These are phyloP conservation scores for Casuarina cunninghamiana DNA, from an alignment of 306 rosid genomes.

Conservation along the genomic window DNA sequence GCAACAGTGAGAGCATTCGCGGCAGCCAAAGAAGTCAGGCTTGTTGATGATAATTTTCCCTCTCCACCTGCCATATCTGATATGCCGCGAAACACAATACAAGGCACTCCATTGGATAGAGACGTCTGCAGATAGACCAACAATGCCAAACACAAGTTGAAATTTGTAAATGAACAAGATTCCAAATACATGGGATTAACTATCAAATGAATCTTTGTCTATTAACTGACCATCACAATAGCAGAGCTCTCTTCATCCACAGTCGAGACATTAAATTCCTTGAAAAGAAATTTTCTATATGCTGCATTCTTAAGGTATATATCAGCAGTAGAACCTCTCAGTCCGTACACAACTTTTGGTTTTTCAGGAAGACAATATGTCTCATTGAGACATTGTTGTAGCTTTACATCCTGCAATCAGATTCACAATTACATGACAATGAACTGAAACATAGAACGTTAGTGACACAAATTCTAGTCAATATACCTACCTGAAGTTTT, in stretches of 20 bases:
- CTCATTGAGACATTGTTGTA: constrained; percentile 14
- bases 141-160: background rate
- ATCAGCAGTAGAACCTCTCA: constrained; percentile 25
- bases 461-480: background rate
- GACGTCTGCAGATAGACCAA: constrained; percentile 15
- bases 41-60: background rate
- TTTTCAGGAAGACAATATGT: constrained; percentile 24
- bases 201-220: background rate
- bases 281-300: constrained; percentile 22
- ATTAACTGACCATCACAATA: constrained; percentile 15
- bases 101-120: constrained; percentile 25
- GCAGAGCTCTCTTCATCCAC: constrained; percentile 30
- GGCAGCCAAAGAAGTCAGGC: constrained; percentile 18
- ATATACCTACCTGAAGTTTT: constrained; percentile 10
- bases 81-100: constrained; percentile 27
- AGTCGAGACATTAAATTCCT: constrained; percentile 9
- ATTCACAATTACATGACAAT: background rate
- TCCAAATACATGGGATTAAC: background rate
- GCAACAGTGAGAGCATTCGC: constrained; percentile 20
- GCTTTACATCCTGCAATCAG: constrained; percentile 11
- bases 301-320: constrained; percentile 28
- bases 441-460: background rate
- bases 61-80: constrained; percentile 16
- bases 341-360: constrained; percentile 23
- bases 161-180: background rate